Evolutionary conservation across 257 asterid species (phyloP).

Genomic region (Paulownia fortunei): DNA sequence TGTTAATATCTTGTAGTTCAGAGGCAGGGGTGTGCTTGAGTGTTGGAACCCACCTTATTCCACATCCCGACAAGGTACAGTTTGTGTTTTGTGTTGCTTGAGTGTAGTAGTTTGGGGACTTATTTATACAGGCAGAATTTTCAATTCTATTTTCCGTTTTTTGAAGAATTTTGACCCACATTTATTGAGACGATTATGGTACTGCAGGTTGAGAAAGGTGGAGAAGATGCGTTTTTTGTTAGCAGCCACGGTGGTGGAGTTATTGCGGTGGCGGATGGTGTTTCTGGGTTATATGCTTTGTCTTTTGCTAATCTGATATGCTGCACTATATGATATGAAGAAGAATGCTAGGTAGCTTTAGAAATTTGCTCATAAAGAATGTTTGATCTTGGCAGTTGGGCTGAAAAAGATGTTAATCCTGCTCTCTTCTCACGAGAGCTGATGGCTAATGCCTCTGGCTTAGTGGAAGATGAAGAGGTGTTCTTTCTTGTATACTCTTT

Average conservation of each 20-base stretch:
- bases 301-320: background rate
- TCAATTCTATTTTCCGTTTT: background rate
- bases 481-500: constrained; percentile 11
- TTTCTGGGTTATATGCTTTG: constrained; percentile 68
- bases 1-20: constrained; percentile 29
- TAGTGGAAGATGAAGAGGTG: constrained; percentile 80
- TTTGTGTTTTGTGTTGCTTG: background rate
- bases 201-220: constrained; percentile 82
- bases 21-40: constrained; percentile 61
- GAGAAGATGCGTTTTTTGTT: constrained; percentile 87
- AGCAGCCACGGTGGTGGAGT: constrained; percentile 74
- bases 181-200: background rate
- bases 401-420: constrained; percentile 80
- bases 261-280: constrained; percentile 94
- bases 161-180: background rate
- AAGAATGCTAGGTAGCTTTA: background rate
- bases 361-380: background rate
- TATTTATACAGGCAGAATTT: background rate
- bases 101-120: background rate
- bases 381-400: constrained; percentile 65
- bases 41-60: constrained; percentile 76
- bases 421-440: constrained; percentile 82
- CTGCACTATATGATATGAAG: background rate
- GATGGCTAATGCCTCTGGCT: constrained; percentile 54
- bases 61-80: constrained; percentile 86